A percentile compares a stretch with the other conserved stretches of the same genome.
Evolutionary conservation across 805 yeast species (phyloP).

Genomic region (Cyberlindnera euphorbiiphila): DNA sequence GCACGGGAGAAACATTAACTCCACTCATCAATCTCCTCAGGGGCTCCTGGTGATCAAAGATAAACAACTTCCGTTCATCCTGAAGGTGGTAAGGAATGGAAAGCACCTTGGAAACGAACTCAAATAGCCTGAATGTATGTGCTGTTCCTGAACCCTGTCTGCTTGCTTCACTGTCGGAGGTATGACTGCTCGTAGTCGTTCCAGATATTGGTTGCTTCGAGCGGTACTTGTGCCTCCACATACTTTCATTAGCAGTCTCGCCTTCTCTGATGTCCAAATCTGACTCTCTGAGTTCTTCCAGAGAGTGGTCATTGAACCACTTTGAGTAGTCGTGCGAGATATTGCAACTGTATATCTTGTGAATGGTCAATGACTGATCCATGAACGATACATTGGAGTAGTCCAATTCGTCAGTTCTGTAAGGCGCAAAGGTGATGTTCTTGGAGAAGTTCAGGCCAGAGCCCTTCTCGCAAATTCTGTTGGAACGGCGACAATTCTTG

Average conservation of each 20-base stretch:
- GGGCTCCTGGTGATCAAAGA: conserved; percentile 12
- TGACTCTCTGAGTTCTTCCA: conserved; percentile 18
- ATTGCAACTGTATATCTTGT: conserved; percentile 16
- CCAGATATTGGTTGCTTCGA: not conserved
- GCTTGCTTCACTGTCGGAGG: conserved; percentile 17
- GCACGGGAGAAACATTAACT: not conserved
- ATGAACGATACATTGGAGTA: conserved; percentile 9
- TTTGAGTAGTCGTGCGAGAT: conserved; percentile 18
- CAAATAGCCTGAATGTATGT: conserved; percentile 4
- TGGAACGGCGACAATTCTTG: conserved; percentile 45
- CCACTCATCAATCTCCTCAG: conserved; percentile 3
- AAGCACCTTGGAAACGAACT: conserved; percentile 14
- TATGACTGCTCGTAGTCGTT: not conserved
- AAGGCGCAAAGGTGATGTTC: conserved; percentile 17
- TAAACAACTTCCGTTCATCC: conserved; percentile 8
- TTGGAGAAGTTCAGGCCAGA: conserved; percentile 42
- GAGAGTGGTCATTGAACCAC: conserved; percentile 19
- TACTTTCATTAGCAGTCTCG: conserved; percentile 2
- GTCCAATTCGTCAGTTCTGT: conserved; percentile 1
- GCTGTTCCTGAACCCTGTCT: conserved; percentile 6
- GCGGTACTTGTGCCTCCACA: not conserved
- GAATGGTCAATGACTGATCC: conserved; percentile 24
- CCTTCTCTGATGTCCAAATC: conserved; percentile 17
- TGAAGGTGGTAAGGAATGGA: not conserved
- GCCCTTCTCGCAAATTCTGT: conserved; percentile 45